Evolutionary conservation across 345 rosid genomes (phyloP).

Genomic region (Euphorbia tirucalli): DNA sequence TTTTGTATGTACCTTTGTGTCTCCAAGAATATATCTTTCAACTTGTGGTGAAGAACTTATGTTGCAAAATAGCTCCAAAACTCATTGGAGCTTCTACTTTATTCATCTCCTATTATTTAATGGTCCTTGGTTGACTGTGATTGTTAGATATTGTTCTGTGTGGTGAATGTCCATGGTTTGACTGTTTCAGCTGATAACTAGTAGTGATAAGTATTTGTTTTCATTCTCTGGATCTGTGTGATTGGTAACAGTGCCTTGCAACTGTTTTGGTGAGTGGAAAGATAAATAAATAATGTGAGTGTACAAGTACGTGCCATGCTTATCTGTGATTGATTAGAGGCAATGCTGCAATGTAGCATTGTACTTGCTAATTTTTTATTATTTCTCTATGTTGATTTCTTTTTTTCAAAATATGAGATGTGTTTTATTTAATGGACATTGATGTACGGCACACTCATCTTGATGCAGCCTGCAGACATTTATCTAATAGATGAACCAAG

Average conservation of each 20-base stretch:
- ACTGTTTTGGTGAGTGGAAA: not conserved
- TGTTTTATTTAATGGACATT: not conserved
- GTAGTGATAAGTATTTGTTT: too few species aligned
- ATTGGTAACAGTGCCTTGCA: not conserved
- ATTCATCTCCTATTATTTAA: not conserved
- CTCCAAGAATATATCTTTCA: not conserved
- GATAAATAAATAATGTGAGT: not conserved
- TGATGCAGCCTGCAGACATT: conserved; percentile 92
- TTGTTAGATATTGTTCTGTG: not conserved
- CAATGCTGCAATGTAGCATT: not conserved
- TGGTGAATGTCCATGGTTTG: not conserved
- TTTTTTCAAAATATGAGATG: not conserved
- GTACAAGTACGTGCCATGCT: not conserved
- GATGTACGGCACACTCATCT: conserved; percentile 10
- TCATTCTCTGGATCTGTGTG: not conserved
- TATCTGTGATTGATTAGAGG: not conserved
- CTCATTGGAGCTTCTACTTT: not conserved
- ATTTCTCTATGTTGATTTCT: not conserved
- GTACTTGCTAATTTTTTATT: not conserved
- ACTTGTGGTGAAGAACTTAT: not conserved
- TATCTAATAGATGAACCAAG: conserved; percentile 98
- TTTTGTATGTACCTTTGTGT: not conserved
- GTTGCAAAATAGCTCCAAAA: not conserved
- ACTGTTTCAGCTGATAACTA: not conserved
- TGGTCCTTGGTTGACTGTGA: not conserved